Conservation (phyloP, 1,139 yeast species). For the Kazachstania sp. region DNA sequence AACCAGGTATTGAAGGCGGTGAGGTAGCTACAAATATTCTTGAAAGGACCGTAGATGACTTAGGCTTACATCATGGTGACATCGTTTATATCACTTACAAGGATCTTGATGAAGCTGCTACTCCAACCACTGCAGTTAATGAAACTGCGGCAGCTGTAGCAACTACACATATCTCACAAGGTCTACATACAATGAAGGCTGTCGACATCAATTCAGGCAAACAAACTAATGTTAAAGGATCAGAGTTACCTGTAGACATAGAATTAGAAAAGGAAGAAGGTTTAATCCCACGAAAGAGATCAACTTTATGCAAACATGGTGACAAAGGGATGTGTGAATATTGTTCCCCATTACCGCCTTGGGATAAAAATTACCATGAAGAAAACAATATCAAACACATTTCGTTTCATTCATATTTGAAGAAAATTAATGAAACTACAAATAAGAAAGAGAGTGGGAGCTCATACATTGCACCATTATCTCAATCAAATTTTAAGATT, state of each 20-base stretch:
- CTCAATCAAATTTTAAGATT: slow-evolving; percentile 61
- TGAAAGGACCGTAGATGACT: slow-evolving; percentile 40
- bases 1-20: slow-evolving; percentile 43
- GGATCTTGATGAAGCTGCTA: neutral
- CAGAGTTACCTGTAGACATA: slow-evolving; percentile 57
- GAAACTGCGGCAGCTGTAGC: neutral
- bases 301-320: slow-evolving; percentile 74
- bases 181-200: neutral
- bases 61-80: slow-evolving; percentile 78
- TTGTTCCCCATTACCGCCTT: slow-evolving; percentile 92
- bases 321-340: slow-evolving; percentile 97
- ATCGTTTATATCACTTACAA: slow-evolving; percentile 56
- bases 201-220: slow-evolving; percentile 10
- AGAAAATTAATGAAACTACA: slow-evolving; percentile 59
- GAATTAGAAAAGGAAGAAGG: slow-evolving; percentile 64
- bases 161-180: neutral
- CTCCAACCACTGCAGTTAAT: neutral
- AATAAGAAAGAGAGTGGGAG: slow-evolving; percentile 55
- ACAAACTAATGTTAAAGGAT: slow-evolving; percentile 13
- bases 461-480: slow-evolving; percentile 73
- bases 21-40: slow-evolving; percentile 38
- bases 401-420: slow-evolving; percentile 77
- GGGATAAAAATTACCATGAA: slow-evolving; percentile 71
- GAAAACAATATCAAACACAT: slow-evolving; percentile 77
- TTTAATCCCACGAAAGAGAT: slow-evolving; percentile 53